Conservation (phyloP, 805 yeast species). For the Ogataea neopini region DNA sequence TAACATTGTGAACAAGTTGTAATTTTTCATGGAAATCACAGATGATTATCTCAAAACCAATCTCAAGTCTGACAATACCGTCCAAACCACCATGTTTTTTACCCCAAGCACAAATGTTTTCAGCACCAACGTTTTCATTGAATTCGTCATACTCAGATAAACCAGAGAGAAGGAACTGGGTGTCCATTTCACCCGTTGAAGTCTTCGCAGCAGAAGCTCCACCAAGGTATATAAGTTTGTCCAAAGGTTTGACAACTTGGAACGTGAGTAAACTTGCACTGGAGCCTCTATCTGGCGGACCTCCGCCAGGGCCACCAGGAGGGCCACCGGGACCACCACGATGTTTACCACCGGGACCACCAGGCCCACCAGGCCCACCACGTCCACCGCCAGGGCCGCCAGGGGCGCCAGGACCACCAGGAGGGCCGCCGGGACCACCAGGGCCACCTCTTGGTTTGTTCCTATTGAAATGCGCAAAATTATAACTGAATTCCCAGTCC, state of each 20-base stretch:
- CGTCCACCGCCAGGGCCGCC: slow-evolving; percentile 11
- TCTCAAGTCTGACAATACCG: slow-evolving; percentile 58
- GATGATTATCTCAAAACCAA: slow-evolving; percentile 61
- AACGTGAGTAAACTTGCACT: slow-evolving; percentile 44
- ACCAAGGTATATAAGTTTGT: slow-evolving; percentile 53
- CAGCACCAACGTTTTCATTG: slow-evolving; percentile 49
- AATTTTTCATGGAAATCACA: slow-evolving; percentile 58
- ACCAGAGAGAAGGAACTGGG: slow-evolving; percentile 46
- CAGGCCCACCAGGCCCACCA: slow-evolving; percentile 14
- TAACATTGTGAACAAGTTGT: slow-evolving; percentile 46
- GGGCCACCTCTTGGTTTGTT: slow-evolving; percentile 11
- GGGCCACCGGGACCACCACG: neutral
- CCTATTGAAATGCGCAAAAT: slow-evolving; percentile 38
- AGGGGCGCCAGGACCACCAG: slow-evolving; percentile 4
- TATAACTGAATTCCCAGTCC: slow-evolving; percentile 61
- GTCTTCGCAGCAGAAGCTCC: slow-evolving; percentile 72
- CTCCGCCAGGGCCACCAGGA: neutral
- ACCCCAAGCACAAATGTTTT: slow-evolving; percentile 57
- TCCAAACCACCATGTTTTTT: slow-evolving; percentile 48
- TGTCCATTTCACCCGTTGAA: slow-evolving; percentile 60
- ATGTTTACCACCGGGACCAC: slow-evolving; percentile 12
- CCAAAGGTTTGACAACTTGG: slow-evolving; percentile 46
- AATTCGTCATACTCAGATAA: slow-evolving; percentile 31
- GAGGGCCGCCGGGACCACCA: neutral
- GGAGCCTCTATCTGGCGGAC: slow-evolving; percentile 1